Percentiles rank a stretch among this genome's conserved stretches.
Conservation (phyloP, 2,329 filamentous ascomycete genomes). For the Fusarium tjaetaba region DNA sequence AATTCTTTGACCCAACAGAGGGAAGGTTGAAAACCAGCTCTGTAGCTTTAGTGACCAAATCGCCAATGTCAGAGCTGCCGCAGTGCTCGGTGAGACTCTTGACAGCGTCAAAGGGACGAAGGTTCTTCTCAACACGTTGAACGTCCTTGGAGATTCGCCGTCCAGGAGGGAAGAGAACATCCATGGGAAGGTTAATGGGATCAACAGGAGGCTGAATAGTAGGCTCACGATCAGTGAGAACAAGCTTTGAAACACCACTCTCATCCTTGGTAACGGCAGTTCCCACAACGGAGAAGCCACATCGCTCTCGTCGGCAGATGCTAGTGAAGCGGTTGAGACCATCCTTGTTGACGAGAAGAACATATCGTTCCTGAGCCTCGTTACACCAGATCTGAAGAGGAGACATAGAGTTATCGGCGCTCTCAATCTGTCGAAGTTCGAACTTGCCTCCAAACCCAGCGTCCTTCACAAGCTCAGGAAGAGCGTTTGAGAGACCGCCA, state of each 20-base stretch:
- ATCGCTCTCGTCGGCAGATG: constrained; percentile 83
- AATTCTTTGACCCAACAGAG: constrained; percentile 94
- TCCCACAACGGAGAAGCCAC: constrained; percentile 92
- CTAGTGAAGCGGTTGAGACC: constrained; percentile 79
- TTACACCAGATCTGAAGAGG: constrained; percentile 96
- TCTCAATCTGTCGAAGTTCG: constrained; percentile 93
- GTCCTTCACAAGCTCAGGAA: constrained; percentile 86
- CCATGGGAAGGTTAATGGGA: constrained; percentile 90
- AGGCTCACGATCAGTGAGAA: constrained; percentile 84
- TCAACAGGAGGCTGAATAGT: constrained; percentile 69
- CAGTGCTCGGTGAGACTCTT: constrained; percentile 73
- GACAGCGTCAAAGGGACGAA: constrained; percentile 77
- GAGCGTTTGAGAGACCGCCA: constrained; percentile 78
- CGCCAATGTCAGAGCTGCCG: constrained; percentile 57
- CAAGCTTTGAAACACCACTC: constrained; percentile 73
- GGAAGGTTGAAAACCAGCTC: constrained; percentile 86
- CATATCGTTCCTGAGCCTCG: constrained; percentile 96
- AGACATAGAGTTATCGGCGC: constrained; percentile 89
- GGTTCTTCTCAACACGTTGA: constrained; percentile 54
- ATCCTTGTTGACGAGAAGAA: constrained; percentile 85
- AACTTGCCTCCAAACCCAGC: constrained; percentile 91
- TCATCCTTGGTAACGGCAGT: constrained; percentile 72
- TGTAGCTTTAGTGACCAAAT: constrained; percentile 66
- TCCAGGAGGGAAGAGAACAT: constrained; percentile 82
- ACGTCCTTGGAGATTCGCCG: constrained; percentile 43